Percentiles rank a stretch among this genome's conserved stretches.
These are phyloP conservation scores for Puccinellia tenuiflora DNA, from an alignment of 176 grass and related monocot species.

Conservation along the genomic window DNA sequence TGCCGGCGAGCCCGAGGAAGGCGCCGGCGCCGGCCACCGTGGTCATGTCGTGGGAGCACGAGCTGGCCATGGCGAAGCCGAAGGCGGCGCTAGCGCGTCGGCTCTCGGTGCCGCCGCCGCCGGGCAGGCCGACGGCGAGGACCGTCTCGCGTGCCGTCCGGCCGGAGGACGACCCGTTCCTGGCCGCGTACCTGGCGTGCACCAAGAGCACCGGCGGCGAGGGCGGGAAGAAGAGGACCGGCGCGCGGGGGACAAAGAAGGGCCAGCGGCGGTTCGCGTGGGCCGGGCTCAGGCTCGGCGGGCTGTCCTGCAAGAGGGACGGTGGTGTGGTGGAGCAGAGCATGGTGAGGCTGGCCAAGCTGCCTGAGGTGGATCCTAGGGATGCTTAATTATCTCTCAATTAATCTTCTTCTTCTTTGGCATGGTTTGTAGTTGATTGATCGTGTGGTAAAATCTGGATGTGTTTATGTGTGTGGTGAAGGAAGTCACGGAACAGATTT, in stretches of 20 bases:
- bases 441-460: background rate
- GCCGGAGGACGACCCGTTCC: slow-evolving; percentile 79
- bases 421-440: background rate
- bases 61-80: slow-evolving; percentile 24
- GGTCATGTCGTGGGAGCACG: slow-evolving; percentile 55
- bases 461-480: background rate
- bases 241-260: background rate
- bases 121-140: background rate
- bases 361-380: slow-evolving; percentile 25
- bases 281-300: slow-evolving; percentile 4
- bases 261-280: slow-evolving; percentile 11
- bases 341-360: slow-evolving; percentile 42
- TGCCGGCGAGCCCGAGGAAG: slow-evolving; percentile 15
- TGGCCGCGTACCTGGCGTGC: slow-evolving; percentile 80
- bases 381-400: background rate
- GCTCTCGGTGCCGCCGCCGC: background rate
- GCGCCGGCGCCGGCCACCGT: background rate
- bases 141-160: slow-evolving; percentile 9
- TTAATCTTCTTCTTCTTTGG: background rate
- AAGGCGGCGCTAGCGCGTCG: background rate
- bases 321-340: slow-evolving; percentile 31
- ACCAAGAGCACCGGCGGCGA: slow-evolving; percentile 33
- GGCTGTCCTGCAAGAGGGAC: slow-evolving; percentile 48
- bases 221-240: background rate
- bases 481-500: background rate